Evolutionary conservation across 768 basidiomycete species (phyloP).

Genomic region (Rhodotorula kratochvilovae): DNA sequence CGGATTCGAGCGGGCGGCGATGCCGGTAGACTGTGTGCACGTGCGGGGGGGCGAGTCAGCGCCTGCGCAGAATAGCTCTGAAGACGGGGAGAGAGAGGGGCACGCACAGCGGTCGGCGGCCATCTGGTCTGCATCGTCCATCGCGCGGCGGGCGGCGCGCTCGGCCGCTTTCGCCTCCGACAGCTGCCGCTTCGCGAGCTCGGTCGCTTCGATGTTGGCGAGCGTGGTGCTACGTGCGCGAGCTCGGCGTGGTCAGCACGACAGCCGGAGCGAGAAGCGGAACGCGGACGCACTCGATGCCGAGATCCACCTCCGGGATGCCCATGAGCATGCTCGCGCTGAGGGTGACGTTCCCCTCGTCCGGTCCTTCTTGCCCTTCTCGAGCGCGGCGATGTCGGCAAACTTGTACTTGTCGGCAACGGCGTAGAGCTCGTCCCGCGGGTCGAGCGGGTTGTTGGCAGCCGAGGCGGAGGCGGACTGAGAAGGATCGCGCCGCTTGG

Average conservation of each 20-base stretch:
- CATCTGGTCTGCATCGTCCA: slow-evolving; percentile 70
- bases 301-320: slow-evolving; percentile 95
- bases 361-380: slow-evolving; percentile 44
- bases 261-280: background rate
- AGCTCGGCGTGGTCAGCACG: too few relatives aligned
- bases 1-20: slow-evolving; percentile 73
- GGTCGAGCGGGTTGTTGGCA: slow-evolving; percentile 51
- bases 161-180: slow-evolving; percentile 52
- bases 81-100: slow-evolving; percentile 44
- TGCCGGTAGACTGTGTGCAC: slow-evolving; percentile 71
- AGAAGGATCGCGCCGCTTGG: slow-evolving; percentile 58
- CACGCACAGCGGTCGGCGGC: slow-evolving; percentile 81
- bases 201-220: slow-evolving; percentile 94
- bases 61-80: slow-evolving; percentile 51
- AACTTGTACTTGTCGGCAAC: slow-evolving; percentile 57
- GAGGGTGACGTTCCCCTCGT: slow-evolving; percentile 90
- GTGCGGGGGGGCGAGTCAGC: slow-evolving; percentile 51
- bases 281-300: slow-evolving; percentile 77
- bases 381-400: slow-evolving; percentile 20
- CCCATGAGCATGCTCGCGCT: slow-evolving; percentile 93
- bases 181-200: slow-evolving; percentile 85
- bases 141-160: background rate
- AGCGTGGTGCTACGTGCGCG: slow-evolving; percentile 62
- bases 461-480: slow-evolving; percentile 25
- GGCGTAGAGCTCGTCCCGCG: slow-evolving; percentile 71